Evolutionary conservation across 2,329 filamentous ascomycete species (phyloP), one percentile per base, ranked within the genome.

Genomic region (Ophiostoma angusticollis): DNA sequence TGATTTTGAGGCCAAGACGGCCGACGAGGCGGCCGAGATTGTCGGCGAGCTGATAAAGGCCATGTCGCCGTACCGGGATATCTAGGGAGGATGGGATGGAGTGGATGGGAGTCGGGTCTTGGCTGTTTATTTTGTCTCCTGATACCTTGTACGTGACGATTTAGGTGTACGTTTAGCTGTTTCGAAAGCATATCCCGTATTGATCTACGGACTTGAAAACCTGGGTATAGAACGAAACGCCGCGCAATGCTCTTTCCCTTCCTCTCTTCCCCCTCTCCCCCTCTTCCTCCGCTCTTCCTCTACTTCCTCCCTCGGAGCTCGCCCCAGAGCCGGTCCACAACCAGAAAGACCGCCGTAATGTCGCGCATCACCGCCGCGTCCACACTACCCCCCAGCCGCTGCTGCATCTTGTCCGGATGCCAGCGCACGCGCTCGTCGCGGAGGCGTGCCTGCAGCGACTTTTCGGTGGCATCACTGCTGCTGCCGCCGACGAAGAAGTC

Each of bases 391-490:
- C 85, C 84, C 44, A 93, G 78, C 38, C 78, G 74, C 61, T 95
- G 91, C 64, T 95, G 85, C 40, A 96, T 82, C 66, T 96, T 98
- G 61, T 98, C 91, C 4, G 91, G 91, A 63, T 98, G 91, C 91
- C 91, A 98, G 13, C 86, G 71, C 14, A 96, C 78, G 37, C 91
- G 75, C 63, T 98, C 91, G 5, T 75, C 64, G 59, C 93, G 94
- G 37, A 96, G 65, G 42, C 58, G 62, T 7, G 63, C 58, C 16
- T 65, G 54, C 36, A 68, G 65, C 9, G 61, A 60, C 42, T 53
- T 59, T 49, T 67, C 63, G 16, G 65, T 66, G 62, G 17, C 35
- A 9, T 34, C 41, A 59, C 30, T 24, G 34, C 32, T 39, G 29
- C 18, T 14, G 13, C 67, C 65, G 14, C 40, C 52, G 14, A 72